A percentile compares a stretch with the other conserved stretches of the same genome.
phyloP scores from a whole-genome alignment of 768 basidiomycete species.

The Mycena polygramma region DNA sequence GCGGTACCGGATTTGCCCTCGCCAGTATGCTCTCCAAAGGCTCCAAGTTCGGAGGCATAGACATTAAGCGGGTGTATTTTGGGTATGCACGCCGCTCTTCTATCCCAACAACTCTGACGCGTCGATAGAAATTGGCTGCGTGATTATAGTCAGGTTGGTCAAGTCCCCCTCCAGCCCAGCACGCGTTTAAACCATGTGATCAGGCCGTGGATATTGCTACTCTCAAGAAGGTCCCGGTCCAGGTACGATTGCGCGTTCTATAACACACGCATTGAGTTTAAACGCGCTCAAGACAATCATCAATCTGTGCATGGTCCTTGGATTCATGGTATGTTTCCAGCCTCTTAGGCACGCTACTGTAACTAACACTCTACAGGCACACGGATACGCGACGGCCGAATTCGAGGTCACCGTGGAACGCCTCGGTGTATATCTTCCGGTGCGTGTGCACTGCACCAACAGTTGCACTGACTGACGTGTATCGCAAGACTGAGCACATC shows the following conservation, averaged over 20 bases:
- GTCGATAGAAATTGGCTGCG: conserved; percentile 82
- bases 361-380: conserved; percentile 60
- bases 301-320: conserved; percentile 90
- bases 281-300: conserved; percentile 75
- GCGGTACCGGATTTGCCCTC: conserved; percentile 70
- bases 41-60: conserved; percentile 82
- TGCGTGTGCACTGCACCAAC: conserved; percentile 46
- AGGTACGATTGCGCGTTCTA: conserved; percentile 55
- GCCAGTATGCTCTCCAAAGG: conserved; percentile 70
- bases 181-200: not conserved
- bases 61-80: conserved; percentile 88
- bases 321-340: conserved; percentile 75
- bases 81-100: conserved; percentile 58
- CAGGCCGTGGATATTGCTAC: conserved; percentile 87
- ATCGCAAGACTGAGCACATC: conserved; percentile 80
- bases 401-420: conserved; percentile 90
- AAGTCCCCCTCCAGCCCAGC: not conserved
- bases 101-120: not conserved
- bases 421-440: conserved; percentile 88
- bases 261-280: not conserved
- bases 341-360: not conserved
- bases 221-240: conserved; percentile 78
- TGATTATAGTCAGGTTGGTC: conserved; percentile 82
- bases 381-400: conserved; percentile 85
- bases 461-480: not conserved